A percentile compares a stretch with the other conserved stretches of the same genome.
These are phyloP conservation scores for Wickerhamomyces rabaulensis DNA, from an alignment of 805 yeast genomes.

Conservation along the genomic window DNA sequence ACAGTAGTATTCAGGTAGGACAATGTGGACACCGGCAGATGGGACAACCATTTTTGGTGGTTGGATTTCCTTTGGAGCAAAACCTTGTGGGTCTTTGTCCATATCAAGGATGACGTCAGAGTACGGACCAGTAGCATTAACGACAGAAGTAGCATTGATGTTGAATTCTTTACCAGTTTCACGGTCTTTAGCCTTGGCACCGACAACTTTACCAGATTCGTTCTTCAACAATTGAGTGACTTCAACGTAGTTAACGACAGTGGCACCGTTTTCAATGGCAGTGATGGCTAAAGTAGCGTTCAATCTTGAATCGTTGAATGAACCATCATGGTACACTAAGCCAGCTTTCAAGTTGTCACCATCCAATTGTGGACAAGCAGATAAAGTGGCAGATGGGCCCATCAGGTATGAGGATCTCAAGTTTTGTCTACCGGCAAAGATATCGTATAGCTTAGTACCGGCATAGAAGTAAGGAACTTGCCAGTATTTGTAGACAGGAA, in stretches of 20 bases:
- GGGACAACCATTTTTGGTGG: slow-evolving; percentile 86
- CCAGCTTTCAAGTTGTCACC: slow-evolving; percentile 78
- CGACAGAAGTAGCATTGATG: slow-evolving; percentile 67
- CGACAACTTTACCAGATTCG: slow-evolving; percentile 50
- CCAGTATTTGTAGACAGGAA: slow-evolving; percentile 96
- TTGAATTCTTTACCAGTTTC: slow-evolving; percentile 60
- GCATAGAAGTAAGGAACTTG: slow-evolving; percentile 90
- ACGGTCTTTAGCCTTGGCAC: slow-evolving; percentile 70
- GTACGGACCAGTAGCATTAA: slow-evolving; percentile 94
- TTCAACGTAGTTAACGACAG: slow-evolving; percentile 80
- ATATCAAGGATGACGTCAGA: slow-evolving; percentile 80
- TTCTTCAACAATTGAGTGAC: slow-evolving; percentile 73
- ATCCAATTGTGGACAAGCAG: slow-evolving; percentile 83
- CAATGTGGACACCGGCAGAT: slow-evolving; percentile 88
- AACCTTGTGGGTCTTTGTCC: slow-evolving; percentile 68
- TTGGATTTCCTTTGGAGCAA: slow-evolving; percentile 47
- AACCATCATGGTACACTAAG: slow-evolving; percentile 91
- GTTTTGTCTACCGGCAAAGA: slow-evolving; percentile 88
- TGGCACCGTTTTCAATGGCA: slow-evolving; percentile 84
- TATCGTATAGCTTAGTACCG: slow-evolving; percentile 88
- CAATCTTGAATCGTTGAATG: slow-evolving; percentile 90
- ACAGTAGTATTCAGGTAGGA: slow-evolving; percentile 88
- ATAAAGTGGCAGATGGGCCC: slow-evolving; percentile 58
- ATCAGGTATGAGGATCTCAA: slow-evolving; percentile 72
- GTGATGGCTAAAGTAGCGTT: slow-evolving; percentile 81